Base-by-base conservation (phyloP, 2,329 filamentous ascomycete species). In the Claviceps monticola region DNA sequence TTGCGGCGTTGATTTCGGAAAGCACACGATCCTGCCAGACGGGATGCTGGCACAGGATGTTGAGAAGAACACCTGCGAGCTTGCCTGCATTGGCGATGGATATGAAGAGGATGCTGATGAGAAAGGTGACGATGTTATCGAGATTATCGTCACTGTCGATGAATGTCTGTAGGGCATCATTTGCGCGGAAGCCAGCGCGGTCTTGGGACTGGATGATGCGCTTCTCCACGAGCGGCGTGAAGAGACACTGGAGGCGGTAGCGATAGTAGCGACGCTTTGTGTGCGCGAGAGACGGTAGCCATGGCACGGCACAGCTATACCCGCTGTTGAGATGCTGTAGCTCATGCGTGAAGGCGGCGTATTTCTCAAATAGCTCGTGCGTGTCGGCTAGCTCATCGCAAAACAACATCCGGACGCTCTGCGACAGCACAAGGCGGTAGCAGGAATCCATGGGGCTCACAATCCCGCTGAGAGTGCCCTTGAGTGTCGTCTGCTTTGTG, bases 331-430 rank as follows among this genome's bases (percentile, higher is more conserved):
- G 23, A 19, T 41, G 17, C 36, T 46, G 23, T 2, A 48, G 38
- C 2, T 6, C 19, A 16, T 14, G 5, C 4, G 39, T 21, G 3
- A 4, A 2, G 17, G 7, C 9, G 5, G 26, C n/a, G 4, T 29
- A 37, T 14, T 5, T 11, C 9, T 48, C 36, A 5, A 48, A 36
- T 29, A 42, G 13, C 9, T 42, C 38, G 2, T 19, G 0, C 3
- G 17, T 42, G n/a, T 52, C 46, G 11, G 46, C 50, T 11, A 52
- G n/a, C 36, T 52, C 45, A 13, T 52, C 44, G 16, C 21, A 42
- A 14, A 14, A 52, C 13, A 49, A 21, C 19, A 52, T 21, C 4
- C 50, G 50, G n/a, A 19, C 38, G 6, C 13, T n/a, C 39, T 52
- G 50, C 4, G 4, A 2, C 16, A 52, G 37, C 2, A 45, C n/a